phyloP scores from a whole-genome alignment of 139 green algal species.

The Astrephomene gubernaculifera region DNA sequence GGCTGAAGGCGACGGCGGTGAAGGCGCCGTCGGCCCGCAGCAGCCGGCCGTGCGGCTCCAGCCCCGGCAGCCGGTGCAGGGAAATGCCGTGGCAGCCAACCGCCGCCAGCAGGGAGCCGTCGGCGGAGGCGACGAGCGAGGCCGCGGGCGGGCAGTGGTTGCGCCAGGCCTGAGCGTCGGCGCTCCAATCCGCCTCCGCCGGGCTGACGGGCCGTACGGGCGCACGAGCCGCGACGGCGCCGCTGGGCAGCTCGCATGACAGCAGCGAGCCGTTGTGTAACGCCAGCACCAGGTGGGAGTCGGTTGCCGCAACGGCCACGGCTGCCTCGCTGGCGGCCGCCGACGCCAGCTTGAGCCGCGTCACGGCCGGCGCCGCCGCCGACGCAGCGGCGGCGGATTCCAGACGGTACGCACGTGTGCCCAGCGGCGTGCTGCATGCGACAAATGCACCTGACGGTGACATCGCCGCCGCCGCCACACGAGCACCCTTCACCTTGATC shows the following conservation, averaged over 20 bases:
- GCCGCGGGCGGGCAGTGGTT: conserved; percentile 56
- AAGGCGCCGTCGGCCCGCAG: conserved; percentile 43
- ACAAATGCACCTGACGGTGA: conserved; percentile 75
- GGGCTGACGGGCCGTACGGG: neutral
- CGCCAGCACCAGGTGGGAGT: conserved; percentile 13
- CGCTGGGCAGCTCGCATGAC: neutral
- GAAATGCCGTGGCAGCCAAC: conserved; percentile 71
- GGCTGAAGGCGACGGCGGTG: conserved; percentile 65
- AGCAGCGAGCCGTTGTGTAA: neutral
- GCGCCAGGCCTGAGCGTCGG: conserved; percentile 31
- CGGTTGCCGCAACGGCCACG: conserved; percentile 13
- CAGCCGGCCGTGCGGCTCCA: conserved; percentile 5
- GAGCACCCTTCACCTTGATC: conserved; percentile 53
- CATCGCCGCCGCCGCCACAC: conserved; percentile 67
- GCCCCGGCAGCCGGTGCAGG: conserved; percentile 34
- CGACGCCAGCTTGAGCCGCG: conserved; percentile 33
- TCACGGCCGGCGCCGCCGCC: neutral
- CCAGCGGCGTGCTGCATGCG: conserved; percentile 66
- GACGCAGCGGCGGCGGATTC: neutral
- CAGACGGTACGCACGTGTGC: conserved; percentile 61
- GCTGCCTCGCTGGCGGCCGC: conserved; percentile 10
- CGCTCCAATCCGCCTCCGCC: neutral
- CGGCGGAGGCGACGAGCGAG: conserved; percentile 63
- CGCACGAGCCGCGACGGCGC: neutral
- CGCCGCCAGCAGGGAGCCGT: conserved; percentile 75